These are phyloP conservation scores for Patellifolia procumbens DNA, from an alignment of 179 eudicot genomes.

Conservation along the genomic window DNA sequence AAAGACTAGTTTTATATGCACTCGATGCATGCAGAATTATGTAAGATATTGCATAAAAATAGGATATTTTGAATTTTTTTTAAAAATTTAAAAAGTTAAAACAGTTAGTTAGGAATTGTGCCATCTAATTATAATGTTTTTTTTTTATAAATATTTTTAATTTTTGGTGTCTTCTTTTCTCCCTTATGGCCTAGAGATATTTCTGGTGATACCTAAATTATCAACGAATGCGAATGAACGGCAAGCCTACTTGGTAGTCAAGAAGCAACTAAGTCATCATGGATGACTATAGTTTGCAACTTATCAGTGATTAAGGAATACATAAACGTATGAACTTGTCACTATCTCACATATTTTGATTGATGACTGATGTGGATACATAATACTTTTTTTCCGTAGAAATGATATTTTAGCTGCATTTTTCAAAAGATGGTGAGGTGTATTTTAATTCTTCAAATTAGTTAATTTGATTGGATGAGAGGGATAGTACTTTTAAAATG, in stretches of 20 bases:
- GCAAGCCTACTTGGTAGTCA: constrained; percentile 7
- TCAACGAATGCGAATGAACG: not conserved
- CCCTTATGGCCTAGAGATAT: too few relatives aligned
- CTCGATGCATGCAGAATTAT: too few relatives aligned
- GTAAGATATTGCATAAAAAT: too few relatives aligned
- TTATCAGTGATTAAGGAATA: not conserved
- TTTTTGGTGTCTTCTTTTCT: too few relatives aligned
- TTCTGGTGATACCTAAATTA: not conserved
- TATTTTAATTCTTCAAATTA: not conserved
- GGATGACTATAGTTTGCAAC: not conserved
- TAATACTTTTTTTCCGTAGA: not conserved
- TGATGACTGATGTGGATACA: not conserved
- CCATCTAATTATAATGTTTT: too few relatives aligned
- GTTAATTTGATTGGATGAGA: not conserved
- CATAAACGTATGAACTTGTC: constrained; percentile 3
- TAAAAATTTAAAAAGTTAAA: too few relatives aligned
- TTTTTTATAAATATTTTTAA: too few relatives aligned
- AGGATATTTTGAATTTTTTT: too few relatives aligned
- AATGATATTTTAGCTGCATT: not conserved
- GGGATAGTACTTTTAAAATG: too few relatives aligned
- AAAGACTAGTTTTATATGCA: too few relatives aligned
- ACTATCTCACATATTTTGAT: constrained; percentile 13
- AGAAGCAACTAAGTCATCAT: not conserved
- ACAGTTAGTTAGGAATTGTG: too few relatives aligned
- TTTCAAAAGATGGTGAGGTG: not conserved